Base-by-base conservation (phyloP, 345 rosid species). In the Populus simonii region DNA sequence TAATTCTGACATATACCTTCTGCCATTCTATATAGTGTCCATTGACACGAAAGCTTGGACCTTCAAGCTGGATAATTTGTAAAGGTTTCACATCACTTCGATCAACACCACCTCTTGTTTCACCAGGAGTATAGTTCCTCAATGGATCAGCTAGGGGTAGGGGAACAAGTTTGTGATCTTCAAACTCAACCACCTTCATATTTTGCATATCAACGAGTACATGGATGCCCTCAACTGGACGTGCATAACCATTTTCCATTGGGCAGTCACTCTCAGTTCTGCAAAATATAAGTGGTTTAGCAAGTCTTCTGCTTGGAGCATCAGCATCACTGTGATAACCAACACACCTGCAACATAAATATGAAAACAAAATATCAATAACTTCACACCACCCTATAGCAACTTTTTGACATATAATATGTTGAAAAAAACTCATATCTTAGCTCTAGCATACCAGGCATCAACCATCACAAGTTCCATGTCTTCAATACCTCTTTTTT, bases 161-260 rank as follows among this genome's bases (percentile, higher is more conserved):
- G 47, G 96, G 97, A 80, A 94, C 96, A 79, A 92, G 89, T 83
- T 92, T 92, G 25, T 89, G 93, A 83, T 94, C 97, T 84, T 94
- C 98, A 77, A 89, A 94, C 73, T 92, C 96, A 77, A 92, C 87
- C 55, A 92, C 91, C 78, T 84, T 89, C 98, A 94, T 94, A 84
- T 92, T 91, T 82, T 92, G 98, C 92, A 94, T 90, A 82, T 92
- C 97, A 70, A 92, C 96, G 77, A 94, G 91, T 8, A 92, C 89
- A 83, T 89, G 83, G 76, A 94, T 87, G 29, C 96, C 98, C 83
- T 94, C 97, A 76, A 94, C 97, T 80, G 96, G 98, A 62, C 94
- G 92, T 68, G 96, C 97, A 88, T 94, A 94, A 73, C 98, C 98
- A 87, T 94, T 94, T 87, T 94, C 98, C 98, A 94, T 88, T 15